phyloP scores from a whole-genome alignment of 331 rosid species.

The Quercus lobata region DNA sequence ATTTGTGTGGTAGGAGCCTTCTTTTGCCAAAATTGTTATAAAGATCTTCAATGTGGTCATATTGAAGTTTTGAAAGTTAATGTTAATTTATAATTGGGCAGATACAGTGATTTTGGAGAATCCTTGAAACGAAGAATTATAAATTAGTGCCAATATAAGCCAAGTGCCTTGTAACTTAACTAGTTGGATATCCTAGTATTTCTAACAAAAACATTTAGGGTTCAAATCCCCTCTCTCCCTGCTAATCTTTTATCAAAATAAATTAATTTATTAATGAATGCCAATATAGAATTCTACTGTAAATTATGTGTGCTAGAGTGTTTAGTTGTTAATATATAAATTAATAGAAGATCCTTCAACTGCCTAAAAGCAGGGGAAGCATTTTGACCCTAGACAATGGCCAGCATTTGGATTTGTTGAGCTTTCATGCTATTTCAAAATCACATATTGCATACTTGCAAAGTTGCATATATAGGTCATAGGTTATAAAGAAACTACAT shows the following conservation, averaged over 20 bases:
- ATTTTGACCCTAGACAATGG: not conserved
- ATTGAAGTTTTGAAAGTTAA: not conserved
- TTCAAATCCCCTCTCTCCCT: too few relatives aligned
- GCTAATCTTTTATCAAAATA: too few relatives aligned
- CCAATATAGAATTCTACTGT: not conserved
- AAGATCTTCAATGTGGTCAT: not conserved
- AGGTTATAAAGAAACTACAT: too few relatives aligned
- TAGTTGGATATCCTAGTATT: too few relatives aligned
- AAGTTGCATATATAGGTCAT: too few relatives aligned
- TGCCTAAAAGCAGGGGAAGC: not conserved
- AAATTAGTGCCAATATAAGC: not conserved
- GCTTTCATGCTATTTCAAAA: not conserved
- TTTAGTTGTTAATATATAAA: not conserved
- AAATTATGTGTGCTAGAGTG: not conserved
- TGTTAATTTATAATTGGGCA: too few relatives aligned
- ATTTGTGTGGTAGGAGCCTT: not conserved
- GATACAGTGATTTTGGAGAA: not conserved
- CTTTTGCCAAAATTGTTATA: not conserved
- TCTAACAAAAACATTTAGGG: too few relatives aligned
- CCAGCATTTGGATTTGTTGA: not conserved
- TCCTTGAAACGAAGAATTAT: not conserved
- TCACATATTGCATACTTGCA: too few relatives aligned
- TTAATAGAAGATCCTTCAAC: not conserved
- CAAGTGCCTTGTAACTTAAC: too few relatives aligned
- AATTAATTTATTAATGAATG: not conserved